phyloP scores from a whole-genome alignment of 2,329 filamentous ascomycete genomes.

The Cryphonectria carpinicola region DNA sequence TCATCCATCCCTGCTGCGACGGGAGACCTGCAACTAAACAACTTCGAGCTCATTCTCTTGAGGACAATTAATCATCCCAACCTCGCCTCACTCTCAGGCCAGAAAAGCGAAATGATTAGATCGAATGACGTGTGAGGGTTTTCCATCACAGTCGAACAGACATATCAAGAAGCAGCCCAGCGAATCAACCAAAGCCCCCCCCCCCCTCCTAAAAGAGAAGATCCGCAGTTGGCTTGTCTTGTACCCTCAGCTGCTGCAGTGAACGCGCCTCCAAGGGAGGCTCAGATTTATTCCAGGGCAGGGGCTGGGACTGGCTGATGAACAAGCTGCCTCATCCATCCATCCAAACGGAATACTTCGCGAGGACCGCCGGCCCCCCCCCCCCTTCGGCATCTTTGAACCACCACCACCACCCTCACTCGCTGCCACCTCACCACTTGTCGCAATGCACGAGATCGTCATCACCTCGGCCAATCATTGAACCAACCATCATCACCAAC shows the following conservation, averaged over 20 bases:
- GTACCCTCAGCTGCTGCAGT: not conserved
- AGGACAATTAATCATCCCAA: not conserved
- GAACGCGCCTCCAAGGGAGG: constrained; percentile 1
- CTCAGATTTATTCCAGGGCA: not conserved
- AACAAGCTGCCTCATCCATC: constrained; percentile 5
- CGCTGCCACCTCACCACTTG: constrained; percentile 7
- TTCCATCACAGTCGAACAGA: not conserved
- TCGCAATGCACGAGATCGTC: not conserved
- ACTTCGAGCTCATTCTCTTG: not conserved
- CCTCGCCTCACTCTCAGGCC: not conserved
- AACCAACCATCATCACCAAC: constrained; percentile 2
- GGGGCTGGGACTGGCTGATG: not conserved
- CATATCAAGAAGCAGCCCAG: not conserved
- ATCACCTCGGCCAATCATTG: not conserved
- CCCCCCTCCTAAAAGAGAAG: not conserved
- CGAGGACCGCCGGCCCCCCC: not conserved
- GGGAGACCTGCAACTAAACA: not conserved
- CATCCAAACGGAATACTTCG: constrained; percentile 1
- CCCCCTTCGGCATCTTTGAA: constrained; percentile 4
- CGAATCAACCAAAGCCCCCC: not conserved
- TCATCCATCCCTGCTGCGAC: not conserved
- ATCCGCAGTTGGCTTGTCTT: constrained; percentile 1
- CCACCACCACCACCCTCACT: not conserved
- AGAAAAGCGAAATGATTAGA: not conserved
- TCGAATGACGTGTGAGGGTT: not conserved